phyloP scores from a whole-genome alignment of 805 yeast species.

The Cyberlindnera mycetangii region DNA sequence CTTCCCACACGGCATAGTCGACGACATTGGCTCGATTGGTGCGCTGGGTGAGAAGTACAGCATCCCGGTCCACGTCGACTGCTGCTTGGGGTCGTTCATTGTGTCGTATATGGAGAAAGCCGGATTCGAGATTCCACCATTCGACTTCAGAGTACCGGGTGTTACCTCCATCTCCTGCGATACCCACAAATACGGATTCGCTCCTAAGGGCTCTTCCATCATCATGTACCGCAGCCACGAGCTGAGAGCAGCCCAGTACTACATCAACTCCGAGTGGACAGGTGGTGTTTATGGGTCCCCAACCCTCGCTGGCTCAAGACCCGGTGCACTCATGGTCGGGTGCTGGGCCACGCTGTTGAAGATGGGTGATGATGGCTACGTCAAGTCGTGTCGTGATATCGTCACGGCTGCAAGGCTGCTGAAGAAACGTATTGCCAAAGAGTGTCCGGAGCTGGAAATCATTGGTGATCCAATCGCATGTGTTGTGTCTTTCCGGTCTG shows the following conservation, averaged over 20 bases:
- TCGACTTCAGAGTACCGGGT: constrained; percentile 85
- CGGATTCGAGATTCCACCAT: constrained; percentile 46
- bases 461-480: constrained; percentile 85
- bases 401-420: constrained; percentile 61
- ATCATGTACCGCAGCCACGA: constrained; percentile 78
- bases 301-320: constrained; percentile 93
- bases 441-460: constrained; percentile 57
- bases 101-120: constrained; percentile 74
- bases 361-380: constrained; percentile 84
- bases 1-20: constrained; percentile 94
- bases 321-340: constrained; percentile 96
- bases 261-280: constrained; percentile 77
- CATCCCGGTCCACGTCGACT: constrained; percentile 94
- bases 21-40: constrained; percentile 76
- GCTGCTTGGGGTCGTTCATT: constrained; percentile 91
- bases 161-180: constrained; percentile 99
- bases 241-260: constrained; percentile 80
- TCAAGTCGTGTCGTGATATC: constrained; percentile 60
- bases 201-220: constrained; percentile 93
- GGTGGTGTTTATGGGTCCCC: constrained; percentile 98
- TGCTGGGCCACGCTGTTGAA: constrained; percentile 93
- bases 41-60: constrained; percentile 50
- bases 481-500: constrained; percentile 75
- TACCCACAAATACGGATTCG: constrained; percentile 98
- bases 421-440: constrained; percentile 42